Conservation (phyloP, 331 rosid genomes). For the Telfairia occidentalis region DNA sequence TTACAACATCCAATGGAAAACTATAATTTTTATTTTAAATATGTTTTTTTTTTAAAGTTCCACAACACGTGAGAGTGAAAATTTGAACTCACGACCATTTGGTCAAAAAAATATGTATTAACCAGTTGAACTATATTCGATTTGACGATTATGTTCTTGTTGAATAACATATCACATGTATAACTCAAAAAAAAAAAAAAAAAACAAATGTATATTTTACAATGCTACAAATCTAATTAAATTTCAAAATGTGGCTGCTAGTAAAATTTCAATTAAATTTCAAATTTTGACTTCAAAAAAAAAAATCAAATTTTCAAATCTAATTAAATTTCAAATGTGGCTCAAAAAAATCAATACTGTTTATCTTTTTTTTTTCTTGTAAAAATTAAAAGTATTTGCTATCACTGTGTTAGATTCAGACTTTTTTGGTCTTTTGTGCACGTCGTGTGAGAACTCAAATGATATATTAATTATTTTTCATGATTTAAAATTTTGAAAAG, state of each 20-base stretch:
- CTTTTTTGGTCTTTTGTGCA: too few relatives aligned
- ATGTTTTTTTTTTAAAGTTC: too few relatives aligned
- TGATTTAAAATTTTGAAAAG: not conserved
- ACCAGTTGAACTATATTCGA: too few relatives aligned
- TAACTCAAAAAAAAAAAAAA: too few relatives aligned
- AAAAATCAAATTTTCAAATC: too few relatives aligned
- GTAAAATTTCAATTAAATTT: not conserved
- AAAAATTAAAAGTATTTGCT: not conserved
- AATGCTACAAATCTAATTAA: not conserved
- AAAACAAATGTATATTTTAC: too few relatives aligned
- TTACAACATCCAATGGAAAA: not conserved
- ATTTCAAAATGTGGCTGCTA: not conserved
- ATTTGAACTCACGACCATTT: too few relatives aligned
- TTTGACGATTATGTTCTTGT: too few relatives aligned
- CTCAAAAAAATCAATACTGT: too few relatives aligned
- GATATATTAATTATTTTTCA: not conserved
- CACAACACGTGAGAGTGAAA: too few relatives aligned
- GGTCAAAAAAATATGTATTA: too few relatives aligned
- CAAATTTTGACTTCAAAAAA: not conserved
- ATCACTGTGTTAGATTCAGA: not conserved
- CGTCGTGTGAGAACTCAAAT: not conserved
- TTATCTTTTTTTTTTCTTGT: not conserved
- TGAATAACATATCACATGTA: not conserved
- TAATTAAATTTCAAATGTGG: not conserved
- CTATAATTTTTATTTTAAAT: too few relatives aligned